Conservation (phyloP, 176 grass and related monocot genomes). For the Lolium perenne region DNA sequence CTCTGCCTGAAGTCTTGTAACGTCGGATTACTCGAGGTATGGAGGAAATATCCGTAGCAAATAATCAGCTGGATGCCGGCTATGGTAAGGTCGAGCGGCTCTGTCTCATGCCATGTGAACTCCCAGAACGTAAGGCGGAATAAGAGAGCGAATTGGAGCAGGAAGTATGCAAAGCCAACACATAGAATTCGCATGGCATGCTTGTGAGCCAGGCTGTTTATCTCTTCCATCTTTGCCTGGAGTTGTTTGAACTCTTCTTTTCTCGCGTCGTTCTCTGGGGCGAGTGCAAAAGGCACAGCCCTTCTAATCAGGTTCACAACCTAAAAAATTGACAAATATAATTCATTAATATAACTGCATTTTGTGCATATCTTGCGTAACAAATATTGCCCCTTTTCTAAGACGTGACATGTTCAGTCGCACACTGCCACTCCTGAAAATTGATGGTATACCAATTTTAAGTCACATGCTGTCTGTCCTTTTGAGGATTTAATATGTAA, state of each 20-base stretch:
- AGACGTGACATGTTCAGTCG: not conserved
- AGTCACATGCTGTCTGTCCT: not conserved
- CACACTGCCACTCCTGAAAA: not conserved
- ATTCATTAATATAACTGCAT: not conserved
- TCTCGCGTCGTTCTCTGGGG: constrained; percentile 42
- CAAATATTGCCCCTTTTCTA: not conserved
- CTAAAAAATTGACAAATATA: constrained; percentile 15
- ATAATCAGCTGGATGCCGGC: constrained; percentile 47
- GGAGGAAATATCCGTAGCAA: constrained; percentile 66
- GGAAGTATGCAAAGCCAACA: constrained; percentile 49
- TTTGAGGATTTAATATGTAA: not conserved
- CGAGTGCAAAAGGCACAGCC: constrained; percentile 49
- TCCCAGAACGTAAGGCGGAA: constrained; percentile 71
- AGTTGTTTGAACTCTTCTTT: constrained; percentile 55
- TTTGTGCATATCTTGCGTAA: not conserved
- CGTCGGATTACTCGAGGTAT: constrained; percentile 61
- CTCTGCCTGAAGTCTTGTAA: constrained; percentile 59
- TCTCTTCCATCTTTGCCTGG: constrained; percentile 64
- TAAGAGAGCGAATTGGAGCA: constrained; percentile 47
- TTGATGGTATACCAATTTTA: not conserved
- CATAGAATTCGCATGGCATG: constrained; percentile 60
- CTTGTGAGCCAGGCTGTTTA: constrained; percentile 54
- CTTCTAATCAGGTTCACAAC: constrained; percentile 64
- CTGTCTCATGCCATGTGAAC: constrained; percentile 61
- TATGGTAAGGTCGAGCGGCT: constrained; percentile 50